Evolutionary conservation across 176 grass and related monocot genomes (phyloP).

Genomic region (Alopecurus myosuroides): DNA sequence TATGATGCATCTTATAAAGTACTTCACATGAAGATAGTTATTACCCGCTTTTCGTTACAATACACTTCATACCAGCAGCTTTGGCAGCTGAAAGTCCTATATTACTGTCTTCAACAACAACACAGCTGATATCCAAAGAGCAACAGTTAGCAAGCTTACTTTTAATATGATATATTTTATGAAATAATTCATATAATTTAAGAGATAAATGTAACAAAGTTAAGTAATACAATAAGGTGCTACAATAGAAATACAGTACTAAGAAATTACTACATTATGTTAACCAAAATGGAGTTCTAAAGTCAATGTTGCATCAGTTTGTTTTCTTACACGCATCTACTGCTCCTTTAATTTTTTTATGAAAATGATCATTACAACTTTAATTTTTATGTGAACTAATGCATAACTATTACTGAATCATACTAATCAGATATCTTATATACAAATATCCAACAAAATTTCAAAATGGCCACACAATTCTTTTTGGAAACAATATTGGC

Average conservation of each 20-base stretch:
- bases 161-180: neutral
- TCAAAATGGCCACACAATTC: neutral
- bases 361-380: neutral
- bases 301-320: neutral
- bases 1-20: neutral
- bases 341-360: neutral
- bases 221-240: neutral
- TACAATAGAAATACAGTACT: neutral
- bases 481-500: neutral
- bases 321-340: neutral
- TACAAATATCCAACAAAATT: neutral
- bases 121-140: slow-evolving; percentile 61
- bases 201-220: neutral
- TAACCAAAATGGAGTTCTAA: neutral
- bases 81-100: slow-evolving; percentile 92
- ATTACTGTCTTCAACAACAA: slow-evolving; percentile 92
- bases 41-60: slow-evolving; percentile 94
- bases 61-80: slow-evolving; percentile 87
- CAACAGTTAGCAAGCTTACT: neutral
- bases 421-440: neutral
- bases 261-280: neutral
- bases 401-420: neutral
- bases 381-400: neutral
- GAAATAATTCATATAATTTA: neutral
- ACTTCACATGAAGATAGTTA: neutral